Evolutionary conservation across 1,139 yeast species (phyloP).

Genomic region (Suhomyces ambrosiae): DNA sequence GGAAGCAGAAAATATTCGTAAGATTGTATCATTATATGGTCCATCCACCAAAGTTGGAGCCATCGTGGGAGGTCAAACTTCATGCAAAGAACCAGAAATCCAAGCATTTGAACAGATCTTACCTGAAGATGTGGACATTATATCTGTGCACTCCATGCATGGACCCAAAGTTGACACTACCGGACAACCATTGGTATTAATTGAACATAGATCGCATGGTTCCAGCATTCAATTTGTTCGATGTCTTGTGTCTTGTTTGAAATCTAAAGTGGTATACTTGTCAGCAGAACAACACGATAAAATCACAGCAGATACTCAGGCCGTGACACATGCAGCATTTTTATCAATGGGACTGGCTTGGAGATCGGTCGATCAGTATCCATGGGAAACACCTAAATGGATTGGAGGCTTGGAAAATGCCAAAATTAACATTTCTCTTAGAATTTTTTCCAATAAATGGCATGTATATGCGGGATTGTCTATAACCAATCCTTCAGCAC

Average conservation of each 20-base stretch:
- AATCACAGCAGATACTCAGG: conserved; percentile 97
- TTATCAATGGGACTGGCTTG: conserved; percentile 97
- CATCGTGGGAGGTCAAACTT: conserved; percentile 97
- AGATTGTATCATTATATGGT: conserved; percentile 74
- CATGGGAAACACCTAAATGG: conserved; percentile 90
- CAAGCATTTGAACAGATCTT: conserved; percentile 75
- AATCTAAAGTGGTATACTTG: conserved; percentile 76
- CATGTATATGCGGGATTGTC: conserved; percentile 98
- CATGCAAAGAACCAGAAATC: conserved; percentile 91
- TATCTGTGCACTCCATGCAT: conserved; percentile 88
- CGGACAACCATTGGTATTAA: conserved; percentile 90
- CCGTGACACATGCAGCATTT: conserved; percentile 97
- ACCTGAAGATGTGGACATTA: conserved; percentile 79
- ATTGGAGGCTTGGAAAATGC: conserved; percentile 95
- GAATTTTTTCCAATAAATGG: conserved; percentile 94
- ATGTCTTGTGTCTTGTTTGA: conserved; percentile 65
- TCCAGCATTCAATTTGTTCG: conserved; percentile 63
- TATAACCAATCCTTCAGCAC: conserved; percentile 93
- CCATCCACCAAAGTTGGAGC: conserved; percentile 87
- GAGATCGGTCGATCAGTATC: conserved; percentile 80
- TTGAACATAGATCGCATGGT: conserved; percentile 68
- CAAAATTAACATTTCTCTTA: conserved; percentile 84
- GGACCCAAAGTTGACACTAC: conserved; percentile 89
- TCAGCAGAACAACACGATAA: conserved; percentile 86
- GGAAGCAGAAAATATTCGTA: conserved; percentile 79